Conservation (phyloP, 2,329 filamentous ascomycete species). For the Colletotrichum sidae region DNA sequence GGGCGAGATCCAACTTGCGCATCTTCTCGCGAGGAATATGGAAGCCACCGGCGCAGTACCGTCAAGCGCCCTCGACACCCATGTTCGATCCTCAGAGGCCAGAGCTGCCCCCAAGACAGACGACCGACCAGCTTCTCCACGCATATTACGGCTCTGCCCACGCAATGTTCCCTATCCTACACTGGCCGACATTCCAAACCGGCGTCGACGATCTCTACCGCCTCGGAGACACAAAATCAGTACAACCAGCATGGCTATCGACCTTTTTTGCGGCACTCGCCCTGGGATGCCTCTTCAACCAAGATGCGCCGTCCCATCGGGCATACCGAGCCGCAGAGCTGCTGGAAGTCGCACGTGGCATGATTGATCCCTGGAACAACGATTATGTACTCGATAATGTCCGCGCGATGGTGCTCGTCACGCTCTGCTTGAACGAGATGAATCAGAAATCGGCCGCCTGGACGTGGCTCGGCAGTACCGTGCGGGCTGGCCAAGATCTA, state of each 20-base stretch:
- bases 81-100: conserved; percentile 67
- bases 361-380: conserved; percentile 86
- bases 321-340: conserved; percentile 69
- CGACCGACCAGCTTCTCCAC: conserved; percentile 78
- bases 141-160: conserved; percentile 84
- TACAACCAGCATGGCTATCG: conserved; percentile 78
- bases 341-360: conserved; percentile 75
- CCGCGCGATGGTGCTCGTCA: conserved; percentile 77
- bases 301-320: conserved; percentile 65
- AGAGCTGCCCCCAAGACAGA: conserved; percentile 75
- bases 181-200: conserved; percentile 86
- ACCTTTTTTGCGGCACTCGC: conserved; percentile 87
- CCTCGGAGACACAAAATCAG: conserved; percentile 67
- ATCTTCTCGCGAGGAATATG: conserved; percentile 82
- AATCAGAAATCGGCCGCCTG: conserved; percentile 89
- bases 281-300: conserved; percentile 80
- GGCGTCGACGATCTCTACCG: conserved; percentile 84
- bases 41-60: conserved; percentile 78
- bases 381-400: conserved; percentile 81
- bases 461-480: conserved; percentile 84
- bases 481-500: conserved; percentile 85
- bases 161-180: conserved; percentile 83
- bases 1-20: conserved; percentile 78
- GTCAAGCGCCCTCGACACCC: conserved; percentile 58
- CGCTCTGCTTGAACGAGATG: conserved; percentile 85